Percentiles rank a stretch among this genome's conserved stretches.
Evolutionary conservation across 176 grass and related monocot genomes (phyloP).

Genomic region (Aegilops tauschii): DNA sequence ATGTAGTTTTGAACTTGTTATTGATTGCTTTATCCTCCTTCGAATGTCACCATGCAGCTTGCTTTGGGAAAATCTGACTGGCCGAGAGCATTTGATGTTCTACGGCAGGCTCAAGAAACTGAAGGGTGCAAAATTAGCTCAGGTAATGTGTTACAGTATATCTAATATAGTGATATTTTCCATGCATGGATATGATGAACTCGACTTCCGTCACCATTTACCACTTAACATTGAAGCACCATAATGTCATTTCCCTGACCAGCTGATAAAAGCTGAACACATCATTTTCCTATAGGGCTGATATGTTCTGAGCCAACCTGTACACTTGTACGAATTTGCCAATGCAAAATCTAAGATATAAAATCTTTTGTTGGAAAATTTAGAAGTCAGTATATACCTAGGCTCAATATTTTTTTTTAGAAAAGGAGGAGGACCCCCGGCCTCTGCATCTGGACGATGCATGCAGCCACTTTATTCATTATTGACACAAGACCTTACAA

Average conservation of each 20-base stretch:
- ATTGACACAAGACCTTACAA: too few relatives aligned
- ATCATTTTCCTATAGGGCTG: background rate
- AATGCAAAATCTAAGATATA: background rate
- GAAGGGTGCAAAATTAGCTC: slow-evolving; percentile 44
- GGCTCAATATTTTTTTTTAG: background rate
- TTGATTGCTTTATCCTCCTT: background rate
- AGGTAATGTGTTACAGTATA: slow-evolving; percentile 32
- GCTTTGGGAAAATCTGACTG: slow-evolving; percentile 91
- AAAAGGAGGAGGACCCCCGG: too few relatives aligned
- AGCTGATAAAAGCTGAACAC: slow-evolving; percentile 6
- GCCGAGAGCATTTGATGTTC: slow-evolving; percentile 83
- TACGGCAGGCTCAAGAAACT: slow-evolving; percentile 92
- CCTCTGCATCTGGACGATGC: too few relatives aligned
- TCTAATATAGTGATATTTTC: background rate
- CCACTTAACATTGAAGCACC: background rate
- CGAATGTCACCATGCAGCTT: slow-evolving; percentile 52
- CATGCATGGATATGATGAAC: background rate
- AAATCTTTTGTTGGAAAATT: background rate
- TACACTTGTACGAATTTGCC: background rate
- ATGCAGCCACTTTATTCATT: too few relatives aligned
- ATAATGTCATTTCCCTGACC: background rate
- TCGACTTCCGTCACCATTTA: background rate
- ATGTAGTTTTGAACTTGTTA: background rate
- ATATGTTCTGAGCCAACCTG: background rate
- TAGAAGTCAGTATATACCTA: background rate